A percentile compares a stretch with the other conserved stretches of the same genome.
phyloP scores from a whole-genome alignment of 352 stramenopile genomes.

The Aphanomyces invadans region DNA sequence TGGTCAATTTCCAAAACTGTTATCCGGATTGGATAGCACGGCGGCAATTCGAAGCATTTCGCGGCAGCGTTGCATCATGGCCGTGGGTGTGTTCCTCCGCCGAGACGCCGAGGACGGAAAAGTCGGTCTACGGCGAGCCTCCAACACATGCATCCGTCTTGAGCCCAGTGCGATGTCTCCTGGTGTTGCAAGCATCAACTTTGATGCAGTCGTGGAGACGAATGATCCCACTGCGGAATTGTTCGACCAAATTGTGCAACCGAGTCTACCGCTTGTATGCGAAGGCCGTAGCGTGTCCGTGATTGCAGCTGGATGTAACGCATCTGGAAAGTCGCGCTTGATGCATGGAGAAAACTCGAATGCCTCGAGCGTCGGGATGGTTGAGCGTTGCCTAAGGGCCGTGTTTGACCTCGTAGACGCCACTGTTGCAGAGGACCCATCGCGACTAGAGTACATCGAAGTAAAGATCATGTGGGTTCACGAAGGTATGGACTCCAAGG shows the following conservation, averaged over 20 bases:
- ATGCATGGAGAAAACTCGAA: conserved; percentile 41
- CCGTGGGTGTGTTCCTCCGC: conserved; percentile 14
- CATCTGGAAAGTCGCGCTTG: conserved; percentile 49
- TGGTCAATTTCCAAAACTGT: background rate
- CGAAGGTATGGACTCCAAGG: background rate
- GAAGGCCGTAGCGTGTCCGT: conserved; percentile 37
- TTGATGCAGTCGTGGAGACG: conserved; percentile 61
- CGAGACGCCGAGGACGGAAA: background rate
- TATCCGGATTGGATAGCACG: background rate
- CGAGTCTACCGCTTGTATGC: conserved; percentile 27
- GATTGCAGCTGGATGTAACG: conserved; percentile 37
- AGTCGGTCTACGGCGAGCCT: conserved; percentile 47
- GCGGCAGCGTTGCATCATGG: background rate
- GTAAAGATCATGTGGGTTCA: background rate
- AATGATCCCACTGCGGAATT: conserved; percentile 30
- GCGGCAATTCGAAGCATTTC: background rate
- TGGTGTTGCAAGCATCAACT: conserved; percentile 64
- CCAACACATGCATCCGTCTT: conserved; percentile 49
- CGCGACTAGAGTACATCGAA: background rate
- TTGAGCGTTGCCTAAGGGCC: conserved; percentile 25
- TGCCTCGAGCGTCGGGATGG: conserved; percentile 29
- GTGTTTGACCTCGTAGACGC: background rate
- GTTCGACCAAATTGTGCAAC: conserved; percentile 39
- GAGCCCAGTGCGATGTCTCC: conserved; percentile 73
- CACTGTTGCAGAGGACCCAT: background rate